Conservation (phyloP, 257 asterid genomes). For the Petunia secreta region DNA sequence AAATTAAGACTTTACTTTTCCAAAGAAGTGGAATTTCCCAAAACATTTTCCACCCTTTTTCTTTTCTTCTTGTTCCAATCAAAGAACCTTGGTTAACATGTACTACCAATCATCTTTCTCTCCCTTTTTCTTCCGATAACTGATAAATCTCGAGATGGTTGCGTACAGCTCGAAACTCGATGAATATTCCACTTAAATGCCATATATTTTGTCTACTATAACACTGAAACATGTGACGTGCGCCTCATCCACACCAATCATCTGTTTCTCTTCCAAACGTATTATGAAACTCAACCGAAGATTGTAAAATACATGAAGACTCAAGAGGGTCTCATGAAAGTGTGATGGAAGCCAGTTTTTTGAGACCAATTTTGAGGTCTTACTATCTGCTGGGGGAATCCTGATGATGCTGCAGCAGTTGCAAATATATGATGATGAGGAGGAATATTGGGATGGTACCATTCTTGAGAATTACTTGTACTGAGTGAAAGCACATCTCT, state of each 20-base stretch:
- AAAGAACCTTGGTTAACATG: slow-evolving; percentile 1
- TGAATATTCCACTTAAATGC: no score
- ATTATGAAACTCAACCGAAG: no score
- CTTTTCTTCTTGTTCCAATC: slow-evolving; percentile 13
- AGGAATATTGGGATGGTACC: slow-evolving; percentile 34
- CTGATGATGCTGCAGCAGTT: slow-evolving; percentile 98
- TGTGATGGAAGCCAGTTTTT: slow-evolving; percentile 59
- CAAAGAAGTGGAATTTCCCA: neutral
- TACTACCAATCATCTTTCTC: neutral
- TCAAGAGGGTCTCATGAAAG: slow-evolving; percentile 56
- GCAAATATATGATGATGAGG: slow-evolving; percentile 48
- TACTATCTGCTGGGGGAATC: slow-evolving; percentile 68
- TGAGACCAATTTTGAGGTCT: slow-evolving; percentile 62
- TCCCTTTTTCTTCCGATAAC: slow-evolving; percentile 31
- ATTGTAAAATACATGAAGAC: neutral
- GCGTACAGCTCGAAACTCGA: no score
- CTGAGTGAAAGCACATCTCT: slow-evolving; percentile 25
- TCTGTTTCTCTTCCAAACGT: no score
- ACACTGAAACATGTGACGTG: no score
- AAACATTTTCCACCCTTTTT: neutral
- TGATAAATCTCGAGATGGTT: no score
- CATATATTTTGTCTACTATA: no score
- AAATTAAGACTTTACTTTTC: neutral
- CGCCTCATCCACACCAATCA: no score
- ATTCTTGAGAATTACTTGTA: slow-evolving; percentile 35